Percentiles rank a stretch among this genome's conserved stretches.
These are phyloP conservation scores for Helenozyma rhizophorensis DNA, from an alignment of 805 yeast genomes.

Conservation along the genomic window DNA sequence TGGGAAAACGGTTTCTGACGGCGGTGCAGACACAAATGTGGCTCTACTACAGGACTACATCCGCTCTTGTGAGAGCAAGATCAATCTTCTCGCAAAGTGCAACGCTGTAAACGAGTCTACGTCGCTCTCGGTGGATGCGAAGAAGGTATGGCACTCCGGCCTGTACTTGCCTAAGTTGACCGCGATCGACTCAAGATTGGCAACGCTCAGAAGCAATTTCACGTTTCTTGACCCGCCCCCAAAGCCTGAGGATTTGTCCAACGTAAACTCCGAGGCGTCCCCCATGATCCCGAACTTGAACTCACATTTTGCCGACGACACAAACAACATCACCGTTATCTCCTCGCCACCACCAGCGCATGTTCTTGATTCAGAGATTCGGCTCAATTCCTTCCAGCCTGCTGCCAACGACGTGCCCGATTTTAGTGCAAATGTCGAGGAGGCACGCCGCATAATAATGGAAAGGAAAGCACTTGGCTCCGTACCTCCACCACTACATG, in stretches of 20 bases:
- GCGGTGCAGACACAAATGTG: slow-evolving; percentile 6
- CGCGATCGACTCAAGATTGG: slow-evolving; percentile 13
- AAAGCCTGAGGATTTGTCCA: slow-evolving; percentile 6
- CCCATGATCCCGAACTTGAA: neutral
- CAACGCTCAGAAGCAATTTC: slow-evolving; percentile 8
- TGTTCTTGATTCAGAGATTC: neutral
- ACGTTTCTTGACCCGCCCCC: slow-evolving; percentile 13
- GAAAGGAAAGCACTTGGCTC: slow-evolving; percentile 4
- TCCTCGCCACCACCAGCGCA: slow-evolving; percentile 4
- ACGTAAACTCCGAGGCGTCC: slow-evolving; percentile 6
- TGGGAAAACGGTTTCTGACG: no score
- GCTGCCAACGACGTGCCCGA: slow-evolving; percentile 2
- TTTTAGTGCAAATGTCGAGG: slow-evolving; percentile 12
- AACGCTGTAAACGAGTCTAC: slow-evolving; percentile 32
- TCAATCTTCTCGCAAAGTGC: slow-evolving; percentile 25
- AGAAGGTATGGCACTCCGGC: slow-evolving; percentile 22
- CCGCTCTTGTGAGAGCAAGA: slow-evolving; percentile 23
- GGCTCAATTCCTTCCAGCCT: neutral
- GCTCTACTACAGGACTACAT: slow-evolving; percentile 20
- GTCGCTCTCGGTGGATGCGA: slow-evolving; percentile 34
- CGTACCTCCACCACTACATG: neutral
- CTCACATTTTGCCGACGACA: neutral
- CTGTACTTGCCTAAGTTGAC: slow-evolving; percentile 23
- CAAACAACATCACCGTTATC: slow-evolving; percentile 1
- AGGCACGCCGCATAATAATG: slow-evolving; percentile 16